Percentiles rank a stretch among this genome's conserved stretches.
Evolutionary conservation across 257 asterid species (phyloP).

Genomic region (Plectranthus barbatus): DNA sequence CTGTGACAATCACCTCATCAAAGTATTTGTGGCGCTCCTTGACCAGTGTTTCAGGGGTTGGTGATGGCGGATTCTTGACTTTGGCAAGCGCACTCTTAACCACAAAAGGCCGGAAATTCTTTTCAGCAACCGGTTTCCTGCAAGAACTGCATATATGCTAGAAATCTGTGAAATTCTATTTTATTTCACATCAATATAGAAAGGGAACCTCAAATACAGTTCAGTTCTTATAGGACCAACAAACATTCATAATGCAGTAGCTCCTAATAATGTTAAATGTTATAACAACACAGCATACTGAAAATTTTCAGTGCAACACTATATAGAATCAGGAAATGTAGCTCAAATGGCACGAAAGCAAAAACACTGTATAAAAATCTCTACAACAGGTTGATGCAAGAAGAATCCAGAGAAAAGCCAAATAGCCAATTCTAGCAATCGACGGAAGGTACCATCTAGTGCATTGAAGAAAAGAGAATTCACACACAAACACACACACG

Average conservation of each 20-base stretch:
- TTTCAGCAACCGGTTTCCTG: conserved; percentile 14
- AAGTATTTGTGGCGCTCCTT: conserved; percentile 80
- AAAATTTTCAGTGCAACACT: not conserved
- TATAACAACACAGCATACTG: not conserved
- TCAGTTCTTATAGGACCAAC: not conserved
- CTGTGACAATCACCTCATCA: conserved; percentile 73
- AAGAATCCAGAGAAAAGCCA: not conserved
- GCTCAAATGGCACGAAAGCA: no score
- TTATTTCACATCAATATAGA: not conserved
- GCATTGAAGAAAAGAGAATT: no score
- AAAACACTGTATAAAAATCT: not conserved
- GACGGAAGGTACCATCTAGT: not conserved
- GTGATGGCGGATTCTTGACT: conserved; percentile 44
- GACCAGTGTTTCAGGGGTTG: conserved; percentile 41
- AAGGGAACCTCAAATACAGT: not conserved
- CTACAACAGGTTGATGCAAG: not conserved
- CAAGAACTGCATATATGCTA: conserved; percentile 12
- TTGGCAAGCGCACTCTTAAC: conserved; percentile 34
- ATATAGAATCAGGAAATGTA: no score
- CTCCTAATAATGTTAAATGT: not conserved
- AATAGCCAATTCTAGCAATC: not conserved
- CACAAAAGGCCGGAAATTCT: conserved; percentile 14
- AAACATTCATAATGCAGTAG: not conserved
- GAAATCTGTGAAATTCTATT: not conserved
- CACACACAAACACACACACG: no score